These are phyloP conservation scores for Citropsis articulata DNA, from an alignment of 345 rosid species.

Conservation along the genomic window DNA sequence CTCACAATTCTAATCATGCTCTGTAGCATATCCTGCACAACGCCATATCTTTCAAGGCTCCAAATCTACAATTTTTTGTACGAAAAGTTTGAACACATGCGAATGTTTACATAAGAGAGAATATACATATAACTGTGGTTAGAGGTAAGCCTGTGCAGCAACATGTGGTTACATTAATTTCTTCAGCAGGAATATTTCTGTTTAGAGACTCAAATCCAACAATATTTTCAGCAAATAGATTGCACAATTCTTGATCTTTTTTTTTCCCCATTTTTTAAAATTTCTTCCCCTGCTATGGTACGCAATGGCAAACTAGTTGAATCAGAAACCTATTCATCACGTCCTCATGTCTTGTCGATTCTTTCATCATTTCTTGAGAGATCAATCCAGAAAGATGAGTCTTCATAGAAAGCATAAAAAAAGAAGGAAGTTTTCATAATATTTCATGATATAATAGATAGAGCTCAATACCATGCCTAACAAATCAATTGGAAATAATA, in stretches of 20 bases:
- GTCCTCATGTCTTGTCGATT: constrained; percentile 24
- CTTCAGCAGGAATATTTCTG: background rate
- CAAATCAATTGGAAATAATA: too few species aligned
- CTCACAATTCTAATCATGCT: too few species aligned
- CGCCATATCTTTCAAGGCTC: background rate
- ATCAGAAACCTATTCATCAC: constrained; percentile 20
- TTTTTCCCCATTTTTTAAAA: too few species aligned
- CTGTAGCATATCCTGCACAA: background rate
- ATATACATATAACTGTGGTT: background rate
- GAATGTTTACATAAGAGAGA: background rate
- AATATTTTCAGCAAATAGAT: background rate
- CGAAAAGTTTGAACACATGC: too few species aligned
- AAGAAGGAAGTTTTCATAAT: too few species aligned
- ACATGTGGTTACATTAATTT: too few species aligned
- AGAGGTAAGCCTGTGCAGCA: background rate
- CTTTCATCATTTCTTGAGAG: constrained; percentile 36
- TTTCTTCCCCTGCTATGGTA: background rate
- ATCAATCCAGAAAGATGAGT: constrained; percentile 31
- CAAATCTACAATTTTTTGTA: background rate
- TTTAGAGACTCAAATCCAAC: background rate
- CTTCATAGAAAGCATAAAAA: background rate
- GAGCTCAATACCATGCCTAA: too few species aligned
- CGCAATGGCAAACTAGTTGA: background rate
- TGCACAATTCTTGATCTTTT: background rate
- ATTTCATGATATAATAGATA: too few species aligned